Conservation (phyloP, 2,329 filamentous ascomycete genomes). For the Claviceps quebecensis region DNA sequence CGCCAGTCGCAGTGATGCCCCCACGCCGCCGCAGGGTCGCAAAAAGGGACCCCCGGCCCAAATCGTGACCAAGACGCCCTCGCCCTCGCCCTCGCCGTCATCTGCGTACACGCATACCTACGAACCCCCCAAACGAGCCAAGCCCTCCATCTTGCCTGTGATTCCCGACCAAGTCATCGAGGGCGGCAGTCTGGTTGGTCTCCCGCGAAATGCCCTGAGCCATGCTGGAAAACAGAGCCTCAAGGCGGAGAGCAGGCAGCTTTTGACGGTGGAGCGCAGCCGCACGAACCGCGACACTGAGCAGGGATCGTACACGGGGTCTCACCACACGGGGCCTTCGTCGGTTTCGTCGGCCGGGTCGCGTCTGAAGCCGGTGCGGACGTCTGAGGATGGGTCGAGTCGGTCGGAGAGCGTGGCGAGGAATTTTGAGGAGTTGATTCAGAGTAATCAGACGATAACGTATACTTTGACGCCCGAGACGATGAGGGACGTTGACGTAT, state of each 20-base stretch:
- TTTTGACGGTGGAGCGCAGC: constrained; percentile 25
- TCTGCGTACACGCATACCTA: neutral
- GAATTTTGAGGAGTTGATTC: constrained; percentile 67
- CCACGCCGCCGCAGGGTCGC: neutral
- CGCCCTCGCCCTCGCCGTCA: neutral
- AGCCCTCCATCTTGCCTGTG: neutral
- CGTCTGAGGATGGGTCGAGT: constrained; percentile 42
- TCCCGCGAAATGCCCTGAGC: constrained; percentile 18
- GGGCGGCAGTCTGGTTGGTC: constrained; percentile 15
- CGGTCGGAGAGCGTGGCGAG: constrained; percentile 45
- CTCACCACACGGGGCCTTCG: constrained; percentile 32
- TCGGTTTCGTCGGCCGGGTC: constrained; percentile 34
- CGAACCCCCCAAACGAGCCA: neutral
- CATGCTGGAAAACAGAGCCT: constrained; percentile 13
- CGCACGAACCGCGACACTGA: constrained; percentile 20
- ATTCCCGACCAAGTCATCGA: constrained; percentile 17
- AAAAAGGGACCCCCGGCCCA: neutral
- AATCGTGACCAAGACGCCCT: neutral
- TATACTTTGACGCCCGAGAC: constrained; percentile 70
- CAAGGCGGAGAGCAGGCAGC: constrained; percentile 21
- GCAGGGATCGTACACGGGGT: constrained; percentile 18
- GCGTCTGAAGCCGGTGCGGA: constrained; percentile 39
- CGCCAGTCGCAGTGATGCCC: neutral
- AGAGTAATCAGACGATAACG: constrained; percentile 69
- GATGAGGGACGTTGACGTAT: constrained; percentile 63